A percentile compares a stretch with the other conserved stretches of the same genome.
Conservation (phyloP, 176 grass and related monocot species). For the Rhynchospora pubera region DNA sequence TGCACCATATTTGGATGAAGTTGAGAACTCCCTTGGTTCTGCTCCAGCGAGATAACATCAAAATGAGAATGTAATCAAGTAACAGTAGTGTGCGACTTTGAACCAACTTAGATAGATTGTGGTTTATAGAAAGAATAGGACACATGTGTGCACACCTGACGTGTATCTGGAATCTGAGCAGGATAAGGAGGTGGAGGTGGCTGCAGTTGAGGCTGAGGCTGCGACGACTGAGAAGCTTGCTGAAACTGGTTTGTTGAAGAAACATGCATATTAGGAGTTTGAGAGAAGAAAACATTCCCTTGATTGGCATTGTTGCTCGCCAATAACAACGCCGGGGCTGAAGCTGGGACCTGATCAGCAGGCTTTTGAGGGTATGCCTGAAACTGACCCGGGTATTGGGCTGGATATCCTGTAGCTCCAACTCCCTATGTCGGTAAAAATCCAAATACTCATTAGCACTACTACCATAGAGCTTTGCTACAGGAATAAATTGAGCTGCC, state of each 20-base stretch:
- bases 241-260: slow-evolving; percentile 29
- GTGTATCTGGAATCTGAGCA: slow-evolving; percentile 6
- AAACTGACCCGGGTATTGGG: slow-evolving; percentile 31
- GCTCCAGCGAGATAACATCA: slow-evolving; percentile 21
- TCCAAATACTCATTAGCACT: slow-evolving; percentile 8
- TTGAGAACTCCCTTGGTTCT: slow-evolving; percentile 46
- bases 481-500: background rate
- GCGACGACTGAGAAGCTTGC: slow-evolving; percentile 4
- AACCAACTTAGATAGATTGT: background rate
- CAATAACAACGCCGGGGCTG: slow-evolving; percentile 19
- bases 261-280: slow-evolving; percentile 51
- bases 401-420: slow-evolving; percentile 35
- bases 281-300: slow-evolving; percentile 49
- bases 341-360: slow-evolving; percentile 21
- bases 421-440: slow-evolving; percentile 28
- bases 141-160: slow-evolving; percentile 54
- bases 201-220: background rate
- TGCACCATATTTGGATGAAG: slow-evolving; percentile 35
- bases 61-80: background rate
- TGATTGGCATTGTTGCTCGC: slow-evolving; percentile 47
- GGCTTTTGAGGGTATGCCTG: slow-evolving; percentile 37
- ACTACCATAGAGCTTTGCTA: background rate
- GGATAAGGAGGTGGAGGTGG: slow-evolving; percentile 2
- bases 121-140: slow-evolving; percentile 8
- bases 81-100: background rate